Evolutionary conservation across 768 basidiomycete genomes (phyloP), one percentile per base, ranked within the genome.

Genomic region (Leccinellum luteum): DNA sequence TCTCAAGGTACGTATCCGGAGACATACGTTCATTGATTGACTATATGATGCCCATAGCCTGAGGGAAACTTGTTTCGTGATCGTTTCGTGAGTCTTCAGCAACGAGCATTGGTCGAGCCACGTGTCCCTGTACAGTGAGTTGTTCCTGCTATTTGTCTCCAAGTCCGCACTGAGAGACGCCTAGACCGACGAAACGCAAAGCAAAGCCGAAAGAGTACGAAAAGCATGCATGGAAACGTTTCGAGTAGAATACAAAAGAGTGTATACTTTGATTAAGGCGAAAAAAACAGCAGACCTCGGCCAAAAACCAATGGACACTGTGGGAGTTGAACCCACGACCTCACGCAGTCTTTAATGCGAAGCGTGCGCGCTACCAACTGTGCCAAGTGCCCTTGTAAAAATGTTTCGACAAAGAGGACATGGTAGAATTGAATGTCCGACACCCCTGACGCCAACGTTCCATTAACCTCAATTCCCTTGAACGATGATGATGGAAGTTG

Each of bases 21-120:
- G 14, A 38, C 7, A 17, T 23, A n/a, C 13, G 5, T 10, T 13
- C 25, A 14, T 34, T 28, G n/a, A 48, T 21, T 59, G 48, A 64
- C 23, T 21, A 2, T 34, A 19, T 4, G 19, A 30, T 51, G 17
- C 32, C 21, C 51, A 31, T 59, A 96, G 94, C 91, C 92, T 17
- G 94, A 97, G 76, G 94, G 94, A 25, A 97, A 96, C 69, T 75
- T 94, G 32, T 96, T 96, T 81, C 82, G 86, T 23, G 94, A 97
- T 69, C 84, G 92, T 2, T 94, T 93, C 76, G 73, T 87, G 30
- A 93, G 89, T 68, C 75, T 97, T 67, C 94, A 96, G 66, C 90
- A 94, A 60, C 81, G 93, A 28, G 92, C 90, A 0, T 78, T 95
- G 38, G 75, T 96, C 50, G 94, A 97, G 68, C 94, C 94, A 17